These are phyloP conservation scores for Annulohypoxylon stygium DNA, from an alignment of 495 filamentous ascomycete species.

Conservation along the genomic window DNA sequence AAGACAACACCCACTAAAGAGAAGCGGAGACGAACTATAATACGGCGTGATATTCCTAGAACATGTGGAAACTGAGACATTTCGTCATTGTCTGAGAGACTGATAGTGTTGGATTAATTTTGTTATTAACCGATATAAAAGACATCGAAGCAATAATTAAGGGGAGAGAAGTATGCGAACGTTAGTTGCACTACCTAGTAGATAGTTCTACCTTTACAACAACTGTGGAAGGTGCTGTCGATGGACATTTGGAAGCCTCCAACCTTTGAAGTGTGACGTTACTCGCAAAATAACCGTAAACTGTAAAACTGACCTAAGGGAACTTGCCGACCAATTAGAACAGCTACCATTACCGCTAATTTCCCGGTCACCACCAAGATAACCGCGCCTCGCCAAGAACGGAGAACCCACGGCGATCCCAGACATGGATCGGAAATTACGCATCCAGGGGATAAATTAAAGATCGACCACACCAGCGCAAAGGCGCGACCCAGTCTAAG, in stretches of 20 bases:
- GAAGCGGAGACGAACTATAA: too few species aligned
- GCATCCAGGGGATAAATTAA: conserved; percentile 10
- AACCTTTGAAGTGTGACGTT: conserved; percentile 20
- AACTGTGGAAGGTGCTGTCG: background rate
- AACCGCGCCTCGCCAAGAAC: background rate
- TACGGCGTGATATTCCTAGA: too few species aligned
- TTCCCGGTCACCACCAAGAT: conserved; percentile 1
- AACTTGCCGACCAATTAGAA: conserved; percentile 20
- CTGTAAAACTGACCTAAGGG: background rate
- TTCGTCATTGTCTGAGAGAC: background rate
- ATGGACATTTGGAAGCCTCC: too few species aligned
- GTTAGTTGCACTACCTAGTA: background rate
- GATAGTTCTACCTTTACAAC: background rate
- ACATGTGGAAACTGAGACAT: too few species aligned
- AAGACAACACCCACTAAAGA: too few species aligned
- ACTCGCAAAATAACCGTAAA: conserved; percentile 16
- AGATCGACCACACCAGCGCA: conserved; percentile 14
- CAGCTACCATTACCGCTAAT: conserved; percentile 3
- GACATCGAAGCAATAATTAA: background rate
- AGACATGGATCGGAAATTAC: conserved; percentile 40
- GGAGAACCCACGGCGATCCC: conserved; percentile 2
- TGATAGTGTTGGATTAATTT: background rate
- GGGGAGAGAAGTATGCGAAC: background rate
- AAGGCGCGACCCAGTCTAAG: too few species aligned
- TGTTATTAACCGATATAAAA: background rate